phyloP scores from a whole-genome alignment of 2,329 filamentous ascomycete genomes.

The Scorias spongiosa region DNA sequence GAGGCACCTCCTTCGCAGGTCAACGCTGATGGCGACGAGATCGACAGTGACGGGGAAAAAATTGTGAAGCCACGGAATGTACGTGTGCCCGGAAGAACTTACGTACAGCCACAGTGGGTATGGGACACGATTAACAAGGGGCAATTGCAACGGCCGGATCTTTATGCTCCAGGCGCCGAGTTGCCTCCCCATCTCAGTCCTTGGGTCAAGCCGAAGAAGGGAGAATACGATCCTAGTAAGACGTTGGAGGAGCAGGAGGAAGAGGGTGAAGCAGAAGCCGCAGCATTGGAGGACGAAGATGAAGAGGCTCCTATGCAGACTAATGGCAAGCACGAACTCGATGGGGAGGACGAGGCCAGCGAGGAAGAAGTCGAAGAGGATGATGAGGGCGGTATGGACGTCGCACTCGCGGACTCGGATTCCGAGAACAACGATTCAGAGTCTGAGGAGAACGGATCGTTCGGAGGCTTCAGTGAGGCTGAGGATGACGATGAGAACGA shows the following conservation, averaged over 20 bases:
- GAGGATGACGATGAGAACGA: slow-evolving; percentile 31
- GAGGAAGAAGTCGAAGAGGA: slow-evolving; percentile 27
- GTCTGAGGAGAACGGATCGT: slow-evolving; percentile 31
- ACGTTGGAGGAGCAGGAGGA: slow-evolving; percentile 76
- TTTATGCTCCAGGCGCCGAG: slow-evolving; percentile 79
- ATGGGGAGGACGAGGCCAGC: slow-evolving; percentile 12
- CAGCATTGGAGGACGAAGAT: slow-evolving; percentile 17
- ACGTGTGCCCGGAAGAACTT: slow-evolving; percentile 78
- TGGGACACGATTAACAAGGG: slow-evolving; percentile 95
- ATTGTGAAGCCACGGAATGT: slow-evolving; percentile 34
- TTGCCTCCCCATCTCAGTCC: slow-evolving; percentile 90
- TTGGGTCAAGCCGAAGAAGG: slow-evolving; percentile 76
- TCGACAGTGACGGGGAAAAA: slow-evolving; percentile 43
- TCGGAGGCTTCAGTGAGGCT: slow-evolving; percentile 20
- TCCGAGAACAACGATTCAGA: slow-evolving; percentile 31
- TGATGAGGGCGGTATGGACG: slow-evolving; percentile 30
- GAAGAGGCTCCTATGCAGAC: slow-evolving; percentile 33
- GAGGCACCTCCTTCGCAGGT: slow-evolving; percentile 24
- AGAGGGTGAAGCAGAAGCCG: slow-evolving; percentile 61
- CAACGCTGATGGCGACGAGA: slow-evolving; percentile 27
- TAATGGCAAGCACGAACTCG: slow-evolving; percentile 27
- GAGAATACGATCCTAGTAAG: slow-evolving; percentile 80
- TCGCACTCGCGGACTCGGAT: slow-evolving; percentile 22
- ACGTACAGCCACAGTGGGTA: slow-evolving; percentile 95
- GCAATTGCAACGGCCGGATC: slow-evolving; percentile 68